phyloP scores from a whole-genome alignment of 2,329 filamentous ascomycete species.

The Pseudonectria foliicola region DNA sequence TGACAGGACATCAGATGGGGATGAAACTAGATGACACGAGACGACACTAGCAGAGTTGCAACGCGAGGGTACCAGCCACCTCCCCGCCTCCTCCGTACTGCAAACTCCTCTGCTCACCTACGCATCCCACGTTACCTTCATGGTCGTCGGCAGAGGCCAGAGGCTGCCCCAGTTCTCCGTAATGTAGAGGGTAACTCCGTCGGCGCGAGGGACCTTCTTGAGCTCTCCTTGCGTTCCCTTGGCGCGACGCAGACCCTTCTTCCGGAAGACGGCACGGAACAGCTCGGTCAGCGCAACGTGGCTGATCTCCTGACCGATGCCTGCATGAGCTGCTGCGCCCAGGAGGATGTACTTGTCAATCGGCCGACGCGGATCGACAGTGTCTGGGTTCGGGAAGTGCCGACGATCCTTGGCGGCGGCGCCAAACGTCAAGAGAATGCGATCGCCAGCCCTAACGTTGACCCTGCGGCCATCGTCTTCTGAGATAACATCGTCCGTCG shows the following conservation, averaged over 20 bases:
- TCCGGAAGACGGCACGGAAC: constrained; percentile 57
- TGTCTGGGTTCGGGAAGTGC: constrained; percentile 54
- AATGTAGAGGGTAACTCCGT: constrained; percentile 55
- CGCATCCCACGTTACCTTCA: constrained; percentile 47
- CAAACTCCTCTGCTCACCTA: too few relatives aligned
- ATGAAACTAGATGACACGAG: too few relatives aligned
- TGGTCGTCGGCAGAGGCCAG: constrained; percentile 42
- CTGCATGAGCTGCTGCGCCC: constrained; percentile 54
- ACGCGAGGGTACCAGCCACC: background rate
- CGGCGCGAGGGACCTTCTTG: constrained; percentile 54
- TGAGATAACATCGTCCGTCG: constrained; percentile 35
- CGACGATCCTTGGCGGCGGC: constrained; percentile 47
- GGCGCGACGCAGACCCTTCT: constrained; percentile 53
- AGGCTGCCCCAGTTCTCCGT: constrained; percentile 54
- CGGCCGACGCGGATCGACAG: constrained; percentile 56
- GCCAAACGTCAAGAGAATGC: constrained; percentile 57
- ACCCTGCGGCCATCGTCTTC: constrained; percentile 48
- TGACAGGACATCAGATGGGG: too few relatives aligned
- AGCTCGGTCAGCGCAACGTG: constrained; percentile 59
- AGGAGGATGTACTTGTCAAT: constrained; percentile 59
- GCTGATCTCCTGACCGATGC: constrained; percentile 53
- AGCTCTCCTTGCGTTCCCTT: constrained; percentile 58
- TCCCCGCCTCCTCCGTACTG: background rate
- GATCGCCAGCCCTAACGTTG: constrained; percentile 47
- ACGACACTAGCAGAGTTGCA: too few relatives aligned